Evolutionary conservation across 441 rosid genomes (phyloP), one percentile per base, ranked within the genome.

Genomic region (Codiaeum variegatum): DNA sequence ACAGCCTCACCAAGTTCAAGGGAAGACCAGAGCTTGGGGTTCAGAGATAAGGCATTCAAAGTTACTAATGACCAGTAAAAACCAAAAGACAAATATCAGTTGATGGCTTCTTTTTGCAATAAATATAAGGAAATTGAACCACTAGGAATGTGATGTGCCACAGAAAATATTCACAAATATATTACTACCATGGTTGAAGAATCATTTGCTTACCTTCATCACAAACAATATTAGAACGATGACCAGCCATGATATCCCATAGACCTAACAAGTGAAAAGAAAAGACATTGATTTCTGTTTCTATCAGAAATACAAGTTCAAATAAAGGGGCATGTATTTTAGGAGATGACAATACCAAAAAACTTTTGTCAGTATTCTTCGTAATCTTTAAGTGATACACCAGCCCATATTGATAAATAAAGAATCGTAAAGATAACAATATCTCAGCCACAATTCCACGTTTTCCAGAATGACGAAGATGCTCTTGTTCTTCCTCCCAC

Each of bases 401-500:
- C 70, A 96, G 93, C 74, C 99, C 99, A 73, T 90, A 96, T 74
- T 93, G 99, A 79, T 91, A 96, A 78, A 93, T 89, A 75, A 96
- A 93, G 80, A 93, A 96, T 47, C 98, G 83, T 62, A 91, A 77
- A 55, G 98, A 78, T 72, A 96, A 84, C 79, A 93, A 51, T 70
- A 96, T 96, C 91, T 96, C 99, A 29, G 90, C 93, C 23, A 88
- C 44, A 66, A 93, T 84, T 62, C 99, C 99, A 62, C 99, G 97
- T 78, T 85, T 91, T 73, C 98, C 97, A 32, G 99, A 93, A 81
- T 84, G 73, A 32, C 63, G 90, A 66, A 96, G 92, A 87, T 96
- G 99, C 66, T 96, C 99, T 78, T 93, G 97, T 83, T 96, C 98
- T 80, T 96, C 96, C 71, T 96, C 99, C 98, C 99, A 96, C 99